These are phyloP conservation scores for Solanum verrucosum DNA, from an alignment of 257 asterid genomes.

Conservation along the genomic window DNA sequence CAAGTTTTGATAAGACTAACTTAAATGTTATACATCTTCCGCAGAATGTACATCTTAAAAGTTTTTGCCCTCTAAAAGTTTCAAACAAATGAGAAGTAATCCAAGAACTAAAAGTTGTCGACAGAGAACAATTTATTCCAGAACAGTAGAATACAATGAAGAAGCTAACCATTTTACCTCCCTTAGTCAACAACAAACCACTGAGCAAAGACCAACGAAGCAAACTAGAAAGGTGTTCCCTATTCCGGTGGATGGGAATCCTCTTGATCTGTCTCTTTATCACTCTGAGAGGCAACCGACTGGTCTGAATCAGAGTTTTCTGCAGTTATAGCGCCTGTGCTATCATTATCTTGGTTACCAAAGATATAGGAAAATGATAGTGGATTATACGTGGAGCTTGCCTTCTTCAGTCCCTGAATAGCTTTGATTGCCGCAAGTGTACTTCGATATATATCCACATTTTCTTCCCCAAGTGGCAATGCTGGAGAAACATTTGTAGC, in stretches of 20 bases:
- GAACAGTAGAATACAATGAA: background rate
- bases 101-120: background rate
- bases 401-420: constrained; percentile 53
- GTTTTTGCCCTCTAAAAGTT: background rate
- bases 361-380: constrained; percentile 55
- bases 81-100: background rate
- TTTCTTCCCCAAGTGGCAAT: constrained; percentile 42
- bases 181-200: background rate
- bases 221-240: background rate
- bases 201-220: background rate
- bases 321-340: constrained; percentile 46
- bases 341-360: constrained; percentile 35
- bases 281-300: constrained; percentile 15
- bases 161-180: background rate
- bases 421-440: constrained; percentile 67
- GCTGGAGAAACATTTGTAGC: constrained; percentile 15
- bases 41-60: background rate
- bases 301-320: constrained; percentile 50
- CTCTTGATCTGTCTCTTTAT: constrained; percentile 29
- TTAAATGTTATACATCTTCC: background rate
- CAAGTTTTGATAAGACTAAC: background rate
- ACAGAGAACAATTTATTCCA: background rate
- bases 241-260: constrained; percentile 19
- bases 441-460: constrained; percentile 52
- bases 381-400: constrained; percentile 67